Percentiles rank a stretch among this genome's conserved stretches.
phyloP scores from a whole-genome alignment of 2,329 filamentous ascomycete genomes.

The Sordariomycetes sp. region DNA sequence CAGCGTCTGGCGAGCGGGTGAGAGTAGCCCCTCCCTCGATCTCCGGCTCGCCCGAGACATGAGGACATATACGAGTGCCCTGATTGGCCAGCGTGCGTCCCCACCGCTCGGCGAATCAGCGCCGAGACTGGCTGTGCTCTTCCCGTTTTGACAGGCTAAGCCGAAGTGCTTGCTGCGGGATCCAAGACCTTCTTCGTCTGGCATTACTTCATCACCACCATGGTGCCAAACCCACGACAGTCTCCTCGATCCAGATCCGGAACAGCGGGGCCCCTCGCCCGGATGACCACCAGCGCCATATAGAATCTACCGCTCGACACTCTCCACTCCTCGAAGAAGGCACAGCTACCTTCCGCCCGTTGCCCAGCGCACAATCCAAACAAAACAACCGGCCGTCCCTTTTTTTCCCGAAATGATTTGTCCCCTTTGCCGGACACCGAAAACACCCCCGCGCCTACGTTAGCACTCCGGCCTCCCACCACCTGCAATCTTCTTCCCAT shows the following conservation, averaged over 20 bases:
- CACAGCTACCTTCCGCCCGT: neutral
- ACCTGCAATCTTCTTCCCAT: too few relatives aligned
- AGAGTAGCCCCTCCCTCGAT: neutral
- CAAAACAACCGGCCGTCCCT: too few relatives aligned
- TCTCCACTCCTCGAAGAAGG: neutral
- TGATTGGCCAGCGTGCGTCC: neutral
- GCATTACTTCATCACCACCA: neutral
- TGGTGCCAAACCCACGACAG: neutral
- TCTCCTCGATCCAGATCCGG: neutral
- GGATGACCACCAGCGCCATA: neutral
- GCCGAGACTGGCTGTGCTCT: neutral
- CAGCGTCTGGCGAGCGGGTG: neutral
- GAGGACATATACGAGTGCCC: neutral
- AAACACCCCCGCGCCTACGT: neutral
- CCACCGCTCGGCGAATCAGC: neutral
- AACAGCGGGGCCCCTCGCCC: neutral
- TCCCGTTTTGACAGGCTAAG: neutral
- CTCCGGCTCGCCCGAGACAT: neutral
- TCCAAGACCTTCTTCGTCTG: neutral
- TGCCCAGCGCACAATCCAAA: neutral
- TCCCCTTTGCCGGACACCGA: neutral
- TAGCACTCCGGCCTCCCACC: neutral
- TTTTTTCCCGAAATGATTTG: neutral
- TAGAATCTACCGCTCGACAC: neutral
- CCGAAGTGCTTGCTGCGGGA: neutral